phyloP scores from a whole-genome alignment of 176 grass and related monocot species.

The Metroxylon sagu region DNA sequence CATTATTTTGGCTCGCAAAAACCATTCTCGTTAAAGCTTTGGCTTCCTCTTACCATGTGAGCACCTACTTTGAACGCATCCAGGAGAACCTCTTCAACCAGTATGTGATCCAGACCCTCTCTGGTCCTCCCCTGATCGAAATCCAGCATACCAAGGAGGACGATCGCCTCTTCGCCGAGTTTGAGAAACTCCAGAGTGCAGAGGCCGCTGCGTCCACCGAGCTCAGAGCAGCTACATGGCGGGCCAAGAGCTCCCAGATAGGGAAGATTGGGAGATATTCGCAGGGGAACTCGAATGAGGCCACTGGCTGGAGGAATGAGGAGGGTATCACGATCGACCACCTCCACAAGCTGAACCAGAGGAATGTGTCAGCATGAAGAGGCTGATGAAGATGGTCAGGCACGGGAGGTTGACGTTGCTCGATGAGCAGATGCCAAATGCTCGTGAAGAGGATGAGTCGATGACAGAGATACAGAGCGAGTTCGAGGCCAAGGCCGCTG shows the following conservation, averaged over 20 bases:
- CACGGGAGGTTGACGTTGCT: conserved; percentile 45
- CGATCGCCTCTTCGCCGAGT: conserved; percentile 37
- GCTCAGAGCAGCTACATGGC: conserved; percentile 23
- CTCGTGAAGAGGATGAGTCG: conserved; percentile 41
- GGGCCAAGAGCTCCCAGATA: conserved; percentile 17
- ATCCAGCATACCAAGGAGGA: conserved; percentile 31
- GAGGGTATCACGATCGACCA: conserved; percentile 44
- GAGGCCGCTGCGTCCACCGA: conserved; percentile 42
- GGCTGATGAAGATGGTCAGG: conserved; percentile 62
- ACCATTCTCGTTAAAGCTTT: conserved; percentile 7
- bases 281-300: conserved; percentile 25
- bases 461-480: conserved; percentile 52
- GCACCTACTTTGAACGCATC: conserved; percentile 75
- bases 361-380: conserved; percentile 66
- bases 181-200: conserved; percentile 48
- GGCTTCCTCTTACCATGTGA: conserved; percentile 71
- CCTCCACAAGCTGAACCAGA: conserved; percentile 66
- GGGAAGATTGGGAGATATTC: conserved; percentile 21
- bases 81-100: conserved; percentile 76
- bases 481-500: conserved; percentile 55
- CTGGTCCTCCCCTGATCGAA: conserved; percentile 41
- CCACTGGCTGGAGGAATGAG: conserved; percentile 27
- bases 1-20: conserved; percentile 27
- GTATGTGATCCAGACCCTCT: conserved; percentile 61
- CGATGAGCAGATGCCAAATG: conserved; percentile 57